Evolutionary conservation across 345 rosid species (phyloP).

Genomic region (Citrus sp.): DNA sequence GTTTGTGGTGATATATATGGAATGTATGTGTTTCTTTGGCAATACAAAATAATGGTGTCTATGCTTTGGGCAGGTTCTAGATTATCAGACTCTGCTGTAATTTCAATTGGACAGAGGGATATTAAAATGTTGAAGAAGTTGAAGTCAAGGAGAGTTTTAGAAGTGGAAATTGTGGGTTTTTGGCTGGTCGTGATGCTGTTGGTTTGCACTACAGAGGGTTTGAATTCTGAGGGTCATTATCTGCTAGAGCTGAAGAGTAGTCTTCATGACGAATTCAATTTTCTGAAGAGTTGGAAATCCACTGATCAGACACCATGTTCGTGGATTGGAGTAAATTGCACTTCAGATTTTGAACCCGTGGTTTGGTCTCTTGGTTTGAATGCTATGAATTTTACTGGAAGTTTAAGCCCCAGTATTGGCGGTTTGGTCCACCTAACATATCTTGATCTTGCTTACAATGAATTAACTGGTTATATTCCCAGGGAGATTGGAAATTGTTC

Average conservation of each 20-base stretch:
- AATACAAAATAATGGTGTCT: conserved; percentile 11
- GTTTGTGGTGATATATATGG: background rate
- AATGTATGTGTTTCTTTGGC: background rate
- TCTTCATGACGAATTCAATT: conserved; percentile 43
- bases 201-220: conserved; percentile 43
- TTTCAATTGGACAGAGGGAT: conserved; percentile 11
- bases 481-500: conserved; percentile 69
- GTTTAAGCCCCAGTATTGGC: conserved; percentile 63
- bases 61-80: conserved; percentile 21
- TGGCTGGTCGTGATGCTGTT: conserved; percentile 35
- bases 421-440: conserved; percentile 49
- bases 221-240: conserved; percentile 66
- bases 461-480: conserved; percentile 55
- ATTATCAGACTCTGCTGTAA: conserved; percentile 2
- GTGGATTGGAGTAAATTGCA: conserved; percentile 85
- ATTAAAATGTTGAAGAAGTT: conserved; percentile 21
- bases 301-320: conserved; percentile 70
- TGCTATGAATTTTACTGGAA: conserved; percentile 80
- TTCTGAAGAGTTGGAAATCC: conserved; percentile 62
- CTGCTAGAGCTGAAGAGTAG: conserved; percentile 61
- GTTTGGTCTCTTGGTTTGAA: conserved; percentile 65
- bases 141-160: conserved; percentile 23
- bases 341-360: conserved; percentile 33
- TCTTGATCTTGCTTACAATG: conserved; percentile 67
- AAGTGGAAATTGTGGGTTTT: conserved; percentile 28